A percentile compares a stretch with the other conserved stretches of the same genome.
phyloP scores from a whole-genome alignment of 1,284 basidiomycete genomes.

The Cutaneotrichosporon dermatis region DNA sequence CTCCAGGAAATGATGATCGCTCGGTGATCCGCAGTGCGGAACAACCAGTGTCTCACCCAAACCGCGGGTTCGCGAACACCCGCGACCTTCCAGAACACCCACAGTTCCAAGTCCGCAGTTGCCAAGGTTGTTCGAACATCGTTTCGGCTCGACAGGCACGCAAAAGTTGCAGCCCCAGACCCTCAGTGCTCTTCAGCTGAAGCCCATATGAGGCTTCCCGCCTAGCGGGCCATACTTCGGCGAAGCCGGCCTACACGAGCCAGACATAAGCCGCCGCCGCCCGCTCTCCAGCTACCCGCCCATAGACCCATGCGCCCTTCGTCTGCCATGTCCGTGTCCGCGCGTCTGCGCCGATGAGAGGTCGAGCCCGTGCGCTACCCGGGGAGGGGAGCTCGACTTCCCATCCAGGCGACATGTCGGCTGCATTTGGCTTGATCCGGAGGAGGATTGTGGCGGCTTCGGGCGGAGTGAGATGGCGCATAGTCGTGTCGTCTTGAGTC shows the following conservation, averaged over 20 bases:
- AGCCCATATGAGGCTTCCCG: too few relatives aligned
- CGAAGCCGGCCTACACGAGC: not conserved
- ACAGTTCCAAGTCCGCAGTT: too few relatives aligned
- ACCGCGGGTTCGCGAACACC: too few relatives aligned
- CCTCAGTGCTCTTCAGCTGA: too few relatives aligned
- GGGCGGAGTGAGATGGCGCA: not conserved
- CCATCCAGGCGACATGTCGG: not conserved
- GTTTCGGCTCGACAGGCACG: too few relatives aligned
- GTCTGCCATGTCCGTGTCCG: not conserved
- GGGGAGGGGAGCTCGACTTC: not conserved
- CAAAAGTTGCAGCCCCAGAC: too few relatives aligned
- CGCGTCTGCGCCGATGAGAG: not conserved
- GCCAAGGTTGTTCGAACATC: too few relatives aligned
- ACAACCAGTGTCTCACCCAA: too few relatives aligned
- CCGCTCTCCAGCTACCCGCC: not conserved
- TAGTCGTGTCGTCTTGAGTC: not conserved
- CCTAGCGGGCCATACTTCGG: too few relatives aligned
- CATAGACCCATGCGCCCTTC: constrained; percentile 1
- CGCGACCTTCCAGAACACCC: too few relatives aligned
- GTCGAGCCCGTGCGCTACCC: not conserved
- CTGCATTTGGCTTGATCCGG: not conserved
- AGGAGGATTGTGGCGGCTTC: not conserved
- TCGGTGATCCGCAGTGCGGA: too few relatives aligned
- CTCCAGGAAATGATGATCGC: too few relatives aligned
- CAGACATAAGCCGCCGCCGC: not conserved